Evolutionary conservation across 805 yeast species (phyloP), one percentile per base, ranked within the genome.

Genomic region (Torulaspora microellipsoides): DNA sequence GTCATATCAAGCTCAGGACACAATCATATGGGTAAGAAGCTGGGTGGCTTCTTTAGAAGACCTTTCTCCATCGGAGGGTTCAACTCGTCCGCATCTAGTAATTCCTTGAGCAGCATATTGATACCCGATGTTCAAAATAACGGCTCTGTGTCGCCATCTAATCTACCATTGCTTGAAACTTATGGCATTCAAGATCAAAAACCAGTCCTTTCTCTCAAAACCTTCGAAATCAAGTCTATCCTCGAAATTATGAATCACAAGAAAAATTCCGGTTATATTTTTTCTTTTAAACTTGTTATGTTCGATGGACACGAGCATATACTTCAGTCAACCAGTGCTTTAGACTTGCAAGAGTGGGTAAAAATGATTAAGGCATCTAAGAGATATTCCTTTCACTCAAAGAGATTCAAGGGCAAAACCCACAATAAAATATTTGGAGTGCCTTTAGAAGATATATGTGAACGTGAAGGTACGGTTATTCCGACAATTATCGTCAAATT

Each of bases 321-420:
- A 31, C 73, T 90, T 55, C 96, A 91, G 62, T 82, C 91, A 0
- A 58, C 75, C 0, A 69, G 64, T 48, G 81, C 79, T 5, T 48
- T 57, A 1, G 95, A 85, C 27, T 76, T 83, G 43, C 78, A 76
- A 40, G 87, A 80, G 34, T 90, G 97, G 98, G 69, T 86, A 1
- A 71, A 69, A 37, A 60, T 64, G 43, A 59, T 72, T 25, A 68
- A 62, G 38, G 50, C 64, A 12, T 61, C 74, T 0, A 70, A 68
- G 44, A 62, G 75, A 47, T 69, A 66, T 45, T 61, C 73, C 4
- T 72, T 70, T 43, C 57, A 70, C 36, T 71, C 75, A 1, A 64
- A 60, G 27, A 70, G 67, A 42, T 64, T 60, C 29, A 66, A 58
- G 38, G 73, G 73, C 1, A 52, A 61, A 40, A 68, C 69, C 4